phyloP scores from a whole-genome alignment of 805 yeast species.

The Dipodascus albidus region DNA sequence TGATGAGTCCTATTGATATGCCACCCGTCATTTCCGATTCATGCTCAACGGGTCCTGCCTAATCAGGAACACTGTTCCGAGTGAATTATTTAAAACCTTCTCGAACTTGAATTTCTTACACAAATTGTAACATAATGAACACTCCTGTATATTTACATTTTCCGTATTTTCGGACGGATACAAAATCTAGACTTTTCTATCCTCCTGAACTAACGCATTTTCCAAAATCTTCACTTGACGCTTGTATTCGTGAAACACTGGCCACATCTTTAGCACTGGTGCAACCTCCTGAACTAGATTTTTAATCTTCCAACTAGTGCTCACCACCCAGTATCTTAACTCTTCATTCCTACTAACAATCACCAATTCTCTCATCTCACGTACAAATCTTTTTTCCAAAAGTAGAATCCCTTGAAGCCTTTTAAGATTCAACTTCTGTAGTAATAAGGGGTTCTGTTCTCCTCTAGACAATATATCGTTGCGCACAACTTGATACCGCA shows the following conservation, averaged over 20 bases:
- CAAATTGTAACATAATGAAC: too few relatives aligned
- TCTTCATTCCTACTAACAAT: neutral
- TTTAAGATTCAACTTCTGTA: neutral
- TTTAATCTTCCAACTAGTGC: neutral
- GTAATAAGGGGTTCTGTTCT: neutral
- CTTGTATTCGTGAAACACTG: conserved; percentile 55
- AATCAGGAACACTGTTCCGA: too few relatives aligned
- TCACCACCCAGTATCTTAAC: neutral
- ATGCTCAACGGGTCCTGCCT: too few relatives aligned
- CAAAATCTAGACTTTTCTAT: too few relatives aligned
- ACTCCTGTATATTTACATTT: too few relatives aligned
- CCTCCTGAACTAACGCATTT: too few relatives aligned
- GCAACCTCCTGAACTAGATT: neutral
- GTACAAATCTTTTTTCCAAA: neutral
- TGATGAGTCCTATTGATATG: too few relatives aligned
- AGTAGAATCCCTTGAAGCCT: neutral
- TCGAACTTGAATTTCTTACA: too few relatives aligned
- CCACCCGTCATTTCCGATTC: too few relatives aligned
- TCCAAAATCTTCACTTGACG: conserved; percentile 61
- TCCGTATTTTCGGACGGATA: too few relatives aligned
- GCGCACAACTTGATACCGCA: conserved; percentile 1
- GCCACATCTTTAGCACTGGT: neutral
- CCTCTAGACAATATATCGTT: neutral
- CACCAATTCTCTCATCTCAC: neutral
- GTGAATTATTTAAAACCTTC: too few relatives aligned